Percentiles rank a stretch among this genome's conserved stretches.
Conservation (phyloP, 2,329 filamentous ascomycete genomes). For the Polytolypa hystricis region DNA sequence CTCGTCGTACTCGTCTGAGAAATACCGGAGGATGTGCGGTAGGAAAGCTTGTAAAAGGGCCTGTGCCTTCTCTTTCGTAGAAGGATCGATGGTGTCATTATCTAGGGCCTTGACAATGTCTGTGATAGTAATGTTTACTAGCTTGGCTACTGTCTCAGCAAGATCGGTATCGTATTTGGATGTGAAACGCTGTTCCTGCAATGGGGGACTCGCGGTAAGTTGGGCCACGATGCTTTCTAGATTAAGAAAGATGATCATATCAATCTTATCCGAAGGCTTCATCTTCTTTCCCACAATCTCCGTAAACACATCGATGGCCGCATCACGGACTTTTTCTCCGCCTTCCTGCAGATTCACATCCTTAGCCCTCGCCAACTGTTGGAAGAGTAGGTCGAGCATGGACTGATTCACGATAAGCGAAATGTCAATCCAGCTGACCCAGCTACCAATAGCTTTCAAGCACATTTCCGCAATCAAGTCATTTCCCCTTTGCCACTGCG, state of each 20-base stretch:
- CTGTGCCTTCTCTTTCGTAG: constrained; percentile 63
- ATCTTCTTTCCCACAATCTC: constrained; percentile 98
- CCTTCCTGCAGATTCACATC: constrained; percentile 51
- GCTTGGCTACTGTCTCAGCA: constrained; percentile 85
- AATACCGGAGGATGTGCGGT: constrained; percentile 81
- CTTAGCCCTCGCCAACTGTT: constrained; percentile 67
- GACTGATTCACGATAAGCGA: constrained; percentile 80
- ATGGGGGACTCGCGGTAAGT: constrained; percentile 69
- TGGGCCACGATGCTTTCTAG: constrained; percentile 74
- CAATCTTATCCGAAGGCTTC: constrained; percentile 84
- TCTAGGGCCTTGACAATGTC: constrained; percentile 85
- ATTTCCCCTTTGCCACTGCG: constrained; percentile 60
- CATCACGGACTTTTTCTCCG: constrained; percentile 75
- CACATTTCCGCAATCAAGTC: constrained; percentile 74
- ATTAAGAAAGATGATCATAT: constrained; percentile 85
- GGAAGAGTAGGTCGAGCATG: constrained; percentile 74
- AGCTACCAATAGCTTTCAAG: constrained; percentile 83
- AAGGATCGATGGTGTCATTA: constrained; percentile 47
- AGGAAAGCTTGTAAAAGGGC: constrained; percentile 73
- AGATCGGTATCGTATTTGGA: constrained; percentile 90
- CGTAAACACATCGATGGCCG: constrained; percentile 86
- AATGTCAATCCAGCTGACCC: constrained; percentile 99
- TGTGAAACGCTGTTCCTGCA: constrained; percentile 68
- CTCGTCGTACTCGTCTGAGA: constrained; percentile 96
- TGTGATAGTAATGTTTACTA: constrained; percentile 79